Evolutionary conservation across 148 eudicot genomes (phyloP).

Genomic region (Vaccinium darrowii): DNA sequence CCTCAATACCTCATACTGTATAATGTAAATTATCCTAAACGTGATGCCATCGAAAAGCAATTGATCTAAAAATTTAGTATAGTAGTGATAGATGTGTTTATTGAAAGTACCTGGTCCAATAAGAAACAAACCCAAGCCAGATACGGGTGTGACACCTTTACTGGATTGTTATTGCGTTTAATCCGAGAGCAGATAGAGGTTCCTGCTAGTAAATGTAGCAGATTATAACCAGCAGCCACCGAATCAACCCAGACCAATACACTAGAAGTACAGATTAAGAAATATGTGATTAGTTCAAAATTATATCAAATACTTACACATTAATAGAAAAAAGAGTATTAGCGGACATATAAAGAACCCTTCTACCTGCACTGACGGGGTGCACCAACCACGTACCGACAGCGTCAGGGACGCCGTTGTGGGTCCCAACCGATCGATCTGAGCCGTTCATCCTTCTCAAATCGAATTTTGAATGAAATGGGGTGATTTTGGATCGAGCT

Average conservation of each 20-base stretch:
- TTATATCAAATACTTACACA: background rate
- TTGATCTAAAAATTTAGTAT: no score
- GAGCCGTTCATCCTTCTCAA: no score
- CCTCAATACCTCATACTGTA: no score
- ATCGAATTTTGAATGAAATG: no score
- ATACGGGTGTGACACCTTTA: conserved; percentile 11
- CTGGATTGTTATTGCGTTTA: background rate
- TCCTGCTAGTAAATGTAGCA: conserved; percentile 35
- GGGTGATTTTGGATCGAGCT: no score
- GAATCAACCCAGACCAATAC: conserved; percentile 37
- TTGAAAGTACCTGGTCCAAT: conserved; percentile 52
- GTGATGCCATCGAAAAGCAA: no score
- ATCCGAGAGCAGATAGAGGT: conserved; percentile 21
- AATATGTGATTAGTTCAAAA: background rate
- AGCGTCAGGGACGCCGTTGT: no score
- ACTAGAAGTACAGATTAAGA: conserved; percentile 17
- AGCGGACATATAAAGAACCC: no score
- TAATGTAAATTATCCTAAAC: no score
- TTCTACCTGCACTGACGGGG: no score
- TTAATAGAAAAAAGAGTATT: background rate
- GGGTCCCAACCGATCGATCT: no score
- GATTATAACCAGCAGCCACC: conserved; percentile 50
- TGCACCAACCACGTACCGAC: no score
- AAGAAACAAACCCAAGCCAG: conserved; percentile 43
- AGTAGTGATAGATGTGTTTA: background rate